phyloP scores from a whole-genome alignment of 345 rosid genomes.

The Citrus inodora region DNA sequence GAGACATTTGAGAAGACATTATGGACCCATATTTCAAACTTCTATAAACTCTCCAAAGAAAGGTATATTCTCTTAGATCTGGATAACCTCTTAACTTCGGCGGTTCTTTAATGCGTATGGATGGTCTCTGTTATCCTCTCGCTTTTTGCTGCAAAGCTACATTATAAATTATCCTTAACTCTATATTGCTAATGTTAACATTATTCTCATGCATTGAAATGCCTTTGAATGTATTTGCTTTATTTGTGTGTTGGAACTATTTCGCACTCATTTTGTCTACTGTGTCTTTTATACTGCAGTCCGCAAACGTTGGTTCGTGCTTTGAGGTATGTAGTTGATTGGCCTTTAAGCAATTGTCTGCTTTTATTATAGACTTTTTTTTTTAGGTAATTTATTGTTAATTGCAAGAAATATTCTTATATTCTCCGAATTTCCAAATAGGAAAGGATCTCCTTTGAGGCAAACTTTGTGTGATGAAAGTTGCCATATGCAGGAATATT shows the following conservation, averaged over 20 bases:
- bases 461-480: background rate
- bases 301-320: constrained; percentile 99
- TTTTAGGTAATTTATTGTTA: background rate
- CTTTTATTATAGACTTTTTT: background rate
- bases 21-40: constrained; percentile 84
- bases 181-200: background rate
- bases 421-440: background rate
- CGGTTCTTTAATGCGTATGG: constrained; percentile 13
- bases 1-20: constrained; percentile 95
- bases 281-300: constrained; percentile 50
- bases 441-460: background rate
- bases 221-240: background rate
- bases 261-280: background rate
- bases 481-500: background rate
- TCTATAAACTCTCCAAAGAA: constrained; percentile 87
- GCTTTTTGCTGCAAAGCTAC: constrained; percentile 3
- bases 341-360: background rate
- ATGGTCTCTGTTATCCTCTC: background rate
- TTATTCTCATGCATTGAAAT: background rate
- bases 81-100: background rate
- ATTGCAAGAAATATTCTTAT: background rate
- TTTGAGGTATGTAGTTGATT: constrained; percentile 60
- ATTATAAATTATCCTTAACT: background rate
- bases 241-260: constrained; percentile 1
- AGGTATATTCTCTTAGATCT: constrained; percentile 45